Conservation (phyloP, 2,329 filamentous ascomycete genomes). For the Grosmannia penicillata region DNA sequence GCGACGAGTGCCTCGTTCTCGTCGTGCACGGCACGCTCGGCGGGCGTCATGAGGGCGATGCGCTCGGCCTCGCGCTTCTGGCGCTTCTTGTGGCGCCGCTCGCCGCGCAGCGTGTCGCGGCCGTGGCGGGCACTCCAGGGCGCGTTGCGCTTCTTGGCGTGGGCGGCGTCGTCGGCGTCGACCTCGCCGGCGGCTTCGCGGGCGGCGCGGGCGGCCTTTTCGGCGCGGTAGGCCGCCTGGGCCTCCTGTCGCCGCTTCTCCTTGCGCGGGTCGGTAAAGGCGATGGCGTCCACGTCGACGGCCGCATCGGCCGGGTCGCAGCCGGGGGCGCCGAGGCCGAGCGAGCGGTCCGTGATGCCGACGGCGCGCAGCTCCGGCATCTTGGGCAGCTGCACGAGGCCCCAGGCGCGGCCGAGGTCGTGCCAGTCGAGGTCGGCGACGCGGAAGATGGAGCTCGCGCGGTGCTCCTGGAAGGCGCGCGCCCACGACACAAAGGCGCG, state of each 20-base stretch:
- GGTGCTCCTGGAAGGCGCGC: constrained; percentile 79
- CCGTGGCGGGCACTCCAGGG: constrained; percentile 63
- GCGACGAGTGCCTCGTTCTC: constrained; percentile 51
- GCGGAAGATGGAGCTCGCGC: constrained; percentile 82
- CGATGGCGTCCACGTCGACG: constrained; percentile 52
- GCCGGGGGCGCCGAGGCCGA: constrained; percentile 38
- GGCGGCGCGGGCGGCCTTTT: constrained; percentile 15
- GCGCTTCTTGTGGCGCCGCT: constrained; percentile 20
- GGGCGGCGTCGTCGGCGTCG: constrained; percentile 23
- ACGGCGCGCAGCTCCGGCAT: constrained; percentile 75
- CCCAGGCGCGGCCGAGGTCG: constrained; percentile 71
- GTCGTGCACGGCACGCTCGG: constrained; percentile 46
- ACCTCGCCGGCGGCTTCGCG: constrained; percentile 16
- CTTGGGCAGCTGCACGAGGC: constrained; percentile 69
- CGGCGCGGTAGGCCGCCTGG: constrained; percentile 26
- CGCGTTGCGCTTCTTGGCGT: constrained; percentile 41
- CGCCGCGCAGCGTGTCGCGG: constrained; percentile 42
- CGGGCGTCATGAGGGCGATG: constrained; percentile 52
- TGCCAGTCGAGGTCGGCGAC: constrained; percentile 71
- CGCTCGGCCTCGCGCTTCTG: constrained; percentile 42
- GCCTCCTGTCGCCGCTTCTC: constrained; percentile 49
- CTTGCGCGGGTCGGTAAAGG: constrained; percentile 57
- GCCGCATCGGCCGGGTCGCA: constrained; percentile 13
- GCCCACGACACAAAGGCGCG: constrained; percentile 90
- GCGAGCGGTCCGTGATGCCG: constrained; percentile 52